A percentile compares a stretch with the other conserved stretches of the same genome.
These are phyloP conservation scores for Antitrichia curtipendula DNA, from an alignment of 225 moss, liverwort and hornwort species.

Conservation along the genomic window DNA sequence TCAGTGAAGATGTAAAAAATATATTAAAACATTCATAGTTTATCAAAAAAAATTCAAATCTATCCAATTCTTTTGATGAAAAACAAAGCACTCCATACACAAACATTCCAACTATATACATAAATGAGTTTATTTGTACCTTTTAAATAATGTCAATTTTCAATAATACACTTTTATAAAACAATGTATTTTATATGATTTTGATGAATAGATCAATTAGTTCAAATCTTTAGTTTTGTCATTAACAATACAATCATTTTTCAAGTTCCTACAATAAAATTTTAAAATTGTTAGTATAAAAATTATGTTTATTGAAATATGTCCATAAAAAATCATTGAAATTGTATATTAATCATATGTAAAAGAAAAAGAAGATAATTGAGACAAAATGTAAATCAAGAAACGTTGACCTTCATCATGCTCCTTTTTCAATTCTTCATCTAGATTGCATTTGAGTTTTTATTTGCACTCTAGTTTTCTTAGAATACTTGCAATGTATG, in stretches of 20 bases:
- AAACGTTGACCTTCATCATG: too few species aligned
- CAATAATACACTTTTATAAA: neutral
- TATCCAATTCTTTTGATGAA: fast-evolving
- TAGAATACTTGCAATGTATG: too few species aligned
- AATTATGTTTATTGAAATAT: neutral
- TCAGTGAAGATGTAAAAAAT: neutral
- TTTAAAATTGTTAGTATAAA: neutral
- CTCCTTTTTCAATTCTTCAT: neutral
- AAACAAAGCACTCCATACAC: neutral
- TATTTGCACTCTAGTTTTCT: too few species aligned
- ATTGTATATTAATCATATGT: too few species aligned
- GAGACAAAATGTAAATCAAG: fast-evolving
- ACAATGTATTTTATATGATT: neutral
- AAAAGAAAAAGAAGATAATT: neutral
- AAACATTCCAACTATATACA: neutral
- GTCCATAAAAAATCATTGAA: neutral
- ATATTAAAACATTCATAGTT: too few species aligned
- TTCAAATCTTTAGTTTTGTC: neutral
- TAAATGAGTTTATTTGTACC: neutral
- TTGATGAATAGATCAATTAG: neutral
- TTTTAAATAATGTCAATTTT: neutral
- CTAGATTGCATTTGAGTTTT: neutral
- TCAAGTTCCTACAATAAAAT: neutral
- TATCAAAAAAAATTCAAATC: neutral
- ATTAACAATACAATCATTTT: neutral